phyloP scores from a whole-genome alignment of 1,284 basidiomycete genomes.

The Puccinia triticina region DNA sequence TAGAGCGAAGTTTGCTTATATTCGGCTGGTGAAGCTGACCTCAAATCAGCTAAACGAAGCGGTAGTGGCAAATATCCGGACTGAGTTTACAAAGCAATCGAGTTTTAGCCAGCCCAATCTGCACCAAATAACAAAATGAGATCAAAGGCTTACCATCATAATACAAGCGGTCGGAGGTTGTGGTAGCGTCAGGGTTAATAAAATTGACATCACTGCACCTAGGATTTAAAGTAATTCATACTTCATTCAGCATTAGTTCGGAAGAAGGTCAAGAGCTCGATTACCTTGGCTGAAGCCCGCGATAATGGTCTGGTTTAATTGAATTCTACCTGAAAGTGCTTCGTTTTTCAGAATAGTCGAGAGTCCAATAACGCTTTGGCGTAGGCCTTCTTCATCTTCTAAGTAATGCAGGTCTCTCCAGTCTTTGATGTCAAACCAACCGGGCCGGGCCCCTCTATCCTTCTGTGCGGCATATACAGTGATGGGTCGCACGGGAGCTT shows the following conservation, averaged over 20 bases:
- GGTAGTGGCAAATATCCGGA: constrained; percentile 45
- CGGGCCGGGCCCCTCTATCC: background rate
- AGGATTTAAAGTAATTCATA: background rate
- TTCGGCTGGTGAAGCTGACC: background rate
- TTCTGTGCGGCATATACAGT: constrained; percentile 23
- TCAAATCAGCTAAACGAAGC: constrained; percentile 26
- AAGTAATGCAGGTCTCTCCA: constrained; percentile 40
- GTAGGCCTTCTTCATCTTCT: constrained; percentile 39
- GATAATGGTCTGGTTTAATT: constrained; percentile 32
- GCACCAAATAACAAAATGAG: background rate
- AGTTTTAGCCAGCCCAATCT: background rate
- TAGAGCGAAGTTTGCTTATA: constrained; percentile 29
- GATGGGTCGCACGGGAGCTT: constrained; percentile 34
- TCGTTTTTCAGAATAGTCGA: constrained; percentile 15
- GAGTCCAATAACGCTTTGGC: constrained; percentile 25
- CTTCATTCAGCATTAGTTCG: background rate
- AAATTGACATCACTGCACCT: constrained; percentile 39
- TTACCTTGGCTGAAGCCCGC: constrained; percentile 45
- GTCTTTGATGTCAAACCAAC: constrained; percentile 47
- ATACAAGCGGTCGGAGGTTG: constrained; percentile 25
- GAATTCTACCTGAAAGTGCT: constrained; percentile 14
- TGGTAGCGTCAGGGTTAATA: constrained; percentile 20
- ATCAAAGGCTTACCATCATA: constrained; percentile 16
- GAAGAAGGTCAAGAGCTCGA: background rate
- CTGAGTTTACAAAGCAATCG: background rate